These are phyloP conservation scores for Pythium myriotylum DNA, from an alignment of 352 stramenopile species.

Conservation along the genomic window DNA sequence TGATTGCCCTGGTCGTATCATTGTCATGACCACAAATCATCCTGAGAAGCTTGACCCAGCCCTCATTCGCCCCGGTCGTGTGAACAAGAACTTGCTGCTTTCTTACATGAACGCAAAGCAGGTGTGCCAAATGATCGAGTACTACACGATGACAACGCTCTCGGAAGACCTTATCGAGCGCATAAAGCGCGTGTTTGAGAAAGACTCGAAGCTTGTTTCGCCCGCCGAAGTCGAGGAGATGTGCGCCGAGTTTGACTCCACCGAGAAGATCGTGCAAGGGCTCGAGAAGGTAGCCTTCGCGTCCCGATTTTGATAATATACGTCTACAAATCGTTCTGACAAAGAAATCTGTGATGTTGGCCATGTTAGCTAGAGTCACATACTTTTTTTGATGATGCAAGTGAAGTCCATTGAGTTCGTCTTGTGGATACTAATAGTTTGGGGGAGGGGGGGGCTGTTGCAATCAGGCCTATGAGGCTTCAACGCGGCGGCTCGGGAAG, in stretches of 20 bases:
- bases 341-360: too few relatives aligned
- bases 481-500: too few relatives aligned
- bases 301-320: not conserved
- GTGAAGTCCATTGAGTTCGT: too few relatives aligned
- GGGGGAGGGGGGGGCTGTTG: too few relatives aligned
- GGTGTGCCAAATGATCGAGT: constrained; percentile 69
- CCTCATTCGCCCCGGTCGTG: constrained; percentile 87
- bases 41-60: constrained; percentile 92
- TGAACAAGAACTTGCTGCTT: constrained; percentile 88
- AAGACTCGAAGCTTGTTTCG: constrained; percentile 12
- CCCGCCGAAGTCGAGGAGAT: constrained; percentile 59
- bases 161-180: constrained; percentile 22
- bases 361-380: too few relatives aligned
- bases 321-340: too few relatives aligned
- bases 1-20: constrained; percentile 86
- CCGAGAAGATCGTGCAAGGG: not conserved
- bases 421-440: too few relatives aligned
- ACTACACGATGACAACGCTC: constrained; percentile 54
- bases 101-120: constrained; percentile 55
- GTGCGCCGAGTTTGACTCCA: constrained; percentile 46
- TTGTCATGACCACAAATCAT: constrained; percentile 95
- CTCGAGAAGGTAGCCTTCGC: too few relatives aligned
- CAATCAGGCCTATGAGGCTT: too few relatives aligned
- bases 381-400: too few relatives aligned
- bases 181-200: constrained; percentile 18